A percentile compares a stretch with the other conserved stretches of the same genome.
These are phyloP conservation scores for Mallotus nudiflorus DNA, from an alignment of 345 rosid species.

Conservation along the genomic window DNA sequence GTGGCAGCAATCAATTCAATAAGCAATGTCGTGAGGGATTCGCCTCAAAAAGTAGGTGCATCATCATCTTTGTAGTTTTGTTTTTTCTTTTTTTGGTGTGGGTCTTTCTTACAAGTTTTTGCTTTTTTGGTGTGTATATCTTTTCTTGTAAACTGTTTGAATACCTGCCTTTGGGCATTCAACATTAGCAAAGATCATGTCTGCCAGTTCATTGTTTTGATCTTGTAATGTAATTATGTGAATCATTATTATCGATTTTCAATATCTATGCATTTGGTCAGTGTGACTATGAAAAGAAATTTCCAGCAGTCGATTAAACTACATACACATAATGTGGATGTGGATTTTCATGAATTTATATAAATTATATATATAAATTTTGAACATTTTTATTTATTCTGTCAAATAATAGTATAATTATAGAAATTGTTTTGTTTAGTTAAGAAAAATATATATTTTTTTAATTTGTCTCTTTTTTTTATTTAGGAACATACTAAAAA, in stretches of 20 bases:
- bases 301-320: neutral
- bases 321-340: neutral
- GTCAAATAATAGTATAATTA: too few relatives aligned
- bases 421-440: too few relatives aligned
- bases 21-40: constrained; percentile 58
- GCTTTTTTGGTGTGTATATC: too few relatives aligned
- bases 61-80: neutral
- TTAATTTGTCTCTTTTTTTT: too few relatives aligned
- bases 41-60: constrained; percentile 72
- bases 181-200: neutral
- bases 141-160: too few relatives aligned
- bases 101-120: neutral
- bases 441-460: too few relatives aligned
- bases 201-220: neutral
- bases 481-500: too few relatives aligned
- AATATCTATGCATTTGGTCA: neutral
- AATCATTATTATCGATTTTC: neutral
- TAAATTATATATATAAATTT: too few relatives aligned
- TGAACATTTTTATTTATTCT: too few relatives aligned
- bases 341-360: neutral
- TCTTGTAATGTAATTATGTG: neutral
- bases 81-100: neutral
- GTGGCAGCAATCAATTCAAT: constrained; percentile 40
- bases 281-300: neutral
- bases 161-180: neutral